phyloP scores from a whole-genome alignment of 805 yeast species.

The Lipomyces sp. region DNA sequence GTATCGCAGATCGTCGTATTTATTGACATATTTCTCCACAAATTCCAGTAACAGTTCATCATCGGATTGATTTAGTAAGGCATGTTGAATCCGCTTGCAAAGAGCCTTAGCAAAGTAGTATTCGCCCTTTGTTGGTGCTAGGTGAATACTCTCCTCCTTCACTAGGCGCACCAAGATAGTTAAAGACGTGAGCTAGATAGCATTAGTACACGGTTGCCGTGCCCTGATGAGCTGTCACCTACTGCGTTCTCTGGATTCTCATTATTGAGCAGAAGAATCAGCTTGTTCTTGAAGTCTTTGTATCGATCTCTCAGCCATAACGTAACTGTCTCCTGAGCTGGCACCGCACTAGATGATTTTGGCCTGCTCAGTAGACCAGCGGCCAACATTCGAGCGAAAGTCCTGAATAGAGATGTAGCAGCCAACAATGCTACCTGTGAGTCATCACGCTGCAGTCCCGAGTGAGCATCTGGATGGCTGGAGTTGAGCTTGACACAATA shows the following conservation, averaged over 20 bases:
- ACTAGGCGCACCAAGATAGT: slow-evolving; percentile 50
- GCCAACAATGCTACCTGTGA: slow-evolving; percentile 34
- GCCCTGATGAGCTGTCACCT: slow-evolving; percentile 38
- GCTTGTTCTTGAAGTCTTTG: slow-evolving; percentile 54
- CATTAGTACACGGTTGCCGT: background rate
- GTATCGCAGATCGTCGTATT: slow-evolving; percentile 77
- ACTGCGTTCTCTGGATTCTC: slow-evolving; percentile 52
- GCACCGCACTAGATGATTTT: slow-evolving; percentile 48
- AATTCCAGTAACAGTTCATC: slow-evolving; percentile 59
- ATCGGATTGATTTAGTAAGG: slow-evolving; percentile 46
- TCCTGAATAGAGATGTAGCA: slow-evolving; percentile 49
- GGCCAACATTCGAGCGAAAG: slow-evolving; percentile 56
- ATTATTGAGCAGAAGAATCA: slow-evolving; percentile 52
- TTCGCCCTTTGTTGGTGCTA: slow-evolving; percentile 57
- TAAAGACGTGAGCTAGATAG: slow-evolving; percentile 32
- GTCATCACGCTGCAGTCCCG: slow-evolving; percentile 31
- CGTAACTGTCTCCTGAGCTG: slow-evolving; percentile 53
- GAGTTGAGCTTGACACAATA: slow-evolving; percentile 17
- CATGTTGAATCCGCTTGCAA: slow-evolving; percentile 49
- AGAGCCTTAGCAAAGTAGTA: slow-evolving; percentile 67
- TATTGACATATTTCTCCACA: slow-evolving; percentile 56
- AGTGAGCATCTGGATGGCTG: background rate
- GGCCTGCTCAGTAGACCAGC: slow-evolving; percentile 49
- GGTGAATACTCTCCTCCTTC: slow-evolving; percentile 57
- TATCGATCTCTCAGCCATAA: slow-evolving; percentile 69